These are phyloP conservation scores for Lasiosphaeria miniovina DNA, from an alignment of 495 filamentous ascomycete species.

Conservation along the genomic window DNA sequence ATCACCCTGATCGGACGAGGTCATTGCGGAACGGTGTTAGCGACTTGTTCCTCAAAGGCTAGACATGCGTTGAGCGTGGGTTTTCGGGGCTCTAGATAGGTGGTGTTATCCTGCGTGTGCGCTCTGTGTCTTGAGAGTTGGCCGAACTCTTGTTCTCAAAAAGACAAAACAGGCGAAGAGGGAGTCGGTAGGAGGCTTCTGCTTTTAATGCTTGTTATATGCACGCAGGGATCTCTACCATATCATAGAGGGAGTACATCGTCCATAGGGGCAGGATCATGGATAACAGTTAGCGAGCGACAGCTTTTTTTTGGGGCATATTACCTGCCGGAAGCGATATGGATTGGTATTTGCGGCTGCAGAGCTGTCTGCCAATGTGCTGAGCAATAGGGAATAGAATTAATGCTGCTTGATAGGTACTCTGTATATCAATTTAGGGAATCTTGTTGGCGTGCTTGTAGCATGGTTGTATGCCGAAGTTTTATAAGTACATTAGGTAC, in stretches of 20 bases:
- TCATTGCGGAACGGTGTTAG: slow-evolving; percentile 49
- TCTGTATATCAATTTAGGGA: too few relatives aligned
- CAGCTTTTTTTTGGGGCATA: not conserved
- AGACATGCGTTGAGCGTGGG: slow-evolving; percentile 17
- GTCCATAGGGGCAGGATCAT: not conserved
- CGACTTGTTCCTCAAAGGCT: slow-evolving; percentile 56
- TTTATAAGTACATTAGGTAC: too few relatives aligned
- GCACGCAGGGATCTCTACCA: not conserved
- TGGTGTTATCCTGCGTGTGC: not conserved
- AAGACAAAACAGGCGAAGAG: not conserved
- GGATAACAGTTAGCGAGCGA: not conserved
- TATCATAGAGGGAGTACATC: not conserved
- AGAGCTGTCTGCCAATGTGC: too few relatives aligned
- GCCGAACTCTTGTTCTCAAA: not conserved
- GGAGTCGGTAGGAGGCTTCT: not conserved
- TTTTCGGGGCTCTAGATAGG: slow-evolving; percentile 8
- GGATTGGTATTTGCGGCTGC: not conserved
- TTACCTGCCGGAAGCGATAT: not conserved
- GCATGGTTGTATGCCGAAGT: too few relatives aligned
- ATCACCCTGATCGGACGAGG: slow-evolving; percentile 74
- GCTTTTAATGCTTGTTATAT: not conserved
- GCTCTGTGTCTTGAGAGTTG: not conserved
- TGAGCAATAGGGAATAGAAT: too few relatives aligned
- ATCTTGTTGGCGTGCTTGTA: too few relatives aligned
- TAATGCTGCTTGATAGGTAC: too few relatives aligned